Evolutionary conservation across 768 basidiomycete genomes (phyloP), one percentile per base, ranked within the genome.

Genomic region (Mycena chlorophos): DNA sequence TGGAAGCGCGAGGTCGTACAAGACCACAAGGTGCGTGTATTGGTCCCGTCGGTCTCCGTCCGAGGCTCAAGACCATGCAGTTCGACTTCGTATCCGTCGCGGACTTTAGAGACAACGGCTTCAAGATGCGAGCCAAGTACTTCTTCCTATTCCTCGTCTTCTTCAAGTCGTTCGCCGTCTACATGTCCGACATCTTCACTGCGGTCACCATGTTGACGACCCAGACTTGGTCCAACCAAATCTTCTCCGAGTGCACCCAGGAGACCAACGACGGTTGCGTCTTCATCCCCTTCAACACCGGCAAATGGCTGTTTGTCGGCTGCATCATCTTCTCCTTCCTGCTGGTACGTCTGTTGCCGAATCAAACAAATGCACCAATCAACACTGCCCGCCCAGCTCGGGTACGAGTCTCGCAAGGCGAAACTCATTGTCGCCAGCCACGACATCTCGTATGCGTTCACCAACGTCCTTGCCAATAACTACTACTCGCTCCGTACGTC

Each of bases 321-420:
- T 98, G 96, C 73, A 98, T 99, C 81, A 89, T 97, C 63, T 91
- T 97, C 71, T 94, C 92, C n/a, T 98, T 98, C 76, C 78, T 99
- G 26, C 75, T 99, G 69, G 94, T 93, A 66, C 59, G 89, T 76
- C 23, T 26, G 22, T 34, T 31, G 25, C 38, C 4, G 22, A 28
- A n/a, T n/a, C n/a, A n/a, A n/a, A n/a, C n/a, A n/a, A n/a, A n/a
- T n/a, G n/a, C n/a, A n/a, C n/a, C n/a, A n/a, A n/a, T n/a, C n/a
- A n/a, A n/a, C n/a, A n/a, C n/a, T n/a, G n/a, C n/a, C n/a, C n/a
- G n/a, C n/a, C n/a, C 55, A 94, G 94, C 74, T 98, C 63, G 90
- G 86, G 5, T 99, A 98, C 71, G 97, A 99, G 69, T 81, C 86
- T 1, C 84, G 87, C 70, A 98, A 98, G 72, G 68, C 96, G 22